Conservation (phyloP, 78 protist genomes). For the Dictyostelium citrinum region DNA sequence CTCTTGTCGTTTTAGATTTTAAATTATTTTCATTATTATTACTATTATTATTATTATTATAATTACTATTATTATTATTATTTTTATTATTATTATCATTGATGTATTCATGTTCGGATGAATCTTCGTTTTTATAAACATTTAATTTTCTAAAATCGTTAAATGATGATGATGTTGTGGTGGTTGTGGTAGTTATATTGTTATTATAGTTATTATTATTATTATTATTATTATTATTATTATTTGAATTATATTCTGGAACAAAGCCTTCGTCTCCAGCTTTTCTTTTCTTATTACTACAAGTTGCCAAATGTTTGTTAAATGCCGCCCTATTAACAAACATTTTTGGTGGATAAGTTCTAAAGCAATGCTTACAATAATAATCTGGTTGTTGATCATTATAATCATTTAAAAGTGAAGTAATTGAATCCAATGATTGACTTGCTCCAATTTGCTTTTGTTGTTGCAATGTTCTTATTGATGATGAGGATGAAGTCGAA, state of each 20-base stretch:
- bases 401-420: slow-evolving; percentile 12
- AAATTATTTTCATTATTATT: not conserved
- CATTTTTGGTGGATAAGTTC: slow-evolving; percentile 37
- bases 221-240: not conserved
- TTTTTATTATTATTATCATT: not conserved
- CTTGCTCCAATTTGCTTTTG: not conserved
- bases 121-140: not conserved
- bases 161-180: not conserved
- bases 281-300: slow-evolving; percentile 75
- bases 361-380: slow-evolving; percentile 76
- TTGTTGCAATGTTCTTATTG: not conserved
- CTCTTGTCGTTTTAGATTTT: not conserved
- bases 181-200: not conserved
- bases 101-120: not conserved
- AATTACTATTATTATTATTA: not conserved
- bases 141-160: not conserved
- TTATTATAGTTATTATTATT: not conserved
- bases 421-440: slow-evolving; percentile 1
- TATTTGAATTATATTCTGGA: slow-evolving; percentile 4
- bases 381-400: slow-evolving; percentile 19
- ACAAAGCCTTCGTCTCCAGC: slow-evolving; percentile 50
- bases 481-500: not conserved
- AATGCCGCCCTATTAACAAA: slow-evolving; percentile 70
- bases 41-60: not conserved
- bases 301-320: slow-evolving; percentile 68